These are phyloP conservation scores for Penstemon barbatus DNA, from an alignment of 257 asterid genomes.

Conservation along the genomic window DNA sequence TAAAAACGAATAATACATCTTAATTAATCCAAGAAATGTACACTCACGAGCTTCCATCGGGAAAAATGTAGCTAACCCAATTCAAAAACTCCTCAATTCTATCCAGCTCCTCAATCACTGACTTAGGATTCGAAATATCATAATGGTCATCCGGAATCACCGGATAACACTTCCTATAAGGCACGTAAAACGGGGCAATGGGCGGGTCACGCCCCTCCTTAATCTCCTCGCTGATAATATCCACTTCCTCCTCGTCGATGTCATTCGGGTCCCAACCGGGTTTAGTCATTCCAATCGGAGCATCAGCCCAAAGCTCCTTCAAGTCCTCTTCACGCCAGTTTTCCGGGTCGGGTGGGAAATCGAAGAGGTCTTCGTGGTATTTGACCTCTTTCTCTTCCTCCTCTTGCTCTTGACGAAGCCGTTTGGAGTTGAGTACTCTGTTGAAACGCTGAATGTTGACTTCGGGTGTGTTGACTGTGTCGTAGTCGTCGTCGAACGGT, in stretches of 20 bases:
- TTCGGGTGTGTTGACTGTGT: conserved; percentile 49
- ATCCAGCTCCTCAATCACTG: conserved; percentile 91
- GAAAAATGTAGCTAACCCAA: conserved; percentile 92
- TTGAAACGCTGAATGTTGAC: conserved; percentile 45
- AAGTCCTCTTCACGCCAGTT: conserved; percentile 91
- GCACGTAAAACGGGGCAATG: conserved; percentile 89
- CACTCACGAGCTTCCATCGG: conserved; percentile 90
- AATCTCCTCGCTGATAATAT: conserved; percentile 40
- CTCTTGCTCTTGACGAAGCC: conserved; percentile 32
- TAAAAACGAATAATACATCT: no score
- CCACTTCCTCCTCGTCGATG: conserved; percentile 68
- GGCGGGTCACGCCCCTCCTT: conserved; percentile 73
- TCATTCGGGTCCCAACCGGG: conserved; percentile 91
- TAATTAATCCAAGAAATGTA: background rate
- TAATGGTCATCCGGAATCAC: conserved; percentile 59
- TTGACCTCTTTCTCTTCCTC: conserved; percentile 42
- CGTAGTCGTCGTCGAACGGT: conserved; percentile 35
- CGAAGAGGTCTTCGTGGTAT: conserved; percentile 50
- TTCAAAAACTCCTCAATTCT: conserved; percentile 95
- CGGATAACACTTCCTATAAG: conserved; percentile 80
- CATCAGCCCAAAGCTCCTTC: conserved; percentile 96
- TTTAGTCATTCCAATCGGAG: conserved; percentile 61
- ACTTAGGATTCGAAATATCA: conserved; percentile 61
- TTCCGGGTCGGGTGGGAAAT: conserved; percentile 80
- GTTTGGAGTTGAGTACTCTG: conserved; percentile 48